These are phyloP conservation scores for Calonectria pseudoreteaudii DNA, from an alignment of 2,329 filamentous ascomycete genomes.

Conservation along the genomic window DNA sequence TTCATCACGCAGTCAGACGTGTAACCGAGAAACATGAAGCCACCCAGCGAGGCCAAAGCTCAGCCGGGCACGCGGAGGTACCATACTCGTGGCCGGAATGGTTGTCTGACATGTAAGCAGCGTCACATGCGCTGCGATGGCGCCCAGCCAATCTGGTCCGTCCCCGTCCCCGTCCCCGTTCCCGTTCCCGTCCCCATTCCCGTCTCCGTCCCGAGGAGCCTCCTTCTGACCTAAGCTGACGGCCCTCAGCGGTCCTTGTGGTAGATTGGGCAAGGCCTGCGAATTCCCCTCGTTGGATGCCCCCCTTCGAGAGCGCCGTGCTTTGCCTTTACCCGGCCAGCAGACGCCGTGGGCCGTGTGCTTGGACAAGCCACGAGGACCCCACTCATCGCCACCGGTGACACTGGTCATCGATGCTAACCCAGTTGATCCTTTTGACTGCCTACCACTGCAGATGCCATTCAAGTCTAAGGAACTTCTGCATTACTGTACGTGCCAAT, in stretches of 20 bases:
- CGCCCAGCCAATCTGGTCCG: conserved; percentile 27
- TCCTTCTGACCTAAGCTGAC: not conserved
- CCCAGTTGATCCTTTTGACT: not conserved
- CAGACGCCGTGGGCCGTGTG: not conserved
- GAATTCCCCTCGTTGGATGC: not conserved
- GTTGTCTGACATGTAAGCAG: conserved; percentile 21
- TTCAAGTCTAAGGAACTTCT: not conserved
- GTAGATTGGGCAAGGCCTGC: not conserved
- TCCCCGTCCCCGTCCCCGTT: too few species aligned
- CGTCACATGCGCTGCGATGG: conserved; percentile 24
- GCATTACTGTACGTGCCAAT: not conserved
- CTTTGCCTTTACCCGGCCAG: not conserved
- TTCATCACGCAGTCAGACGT: not conserved
- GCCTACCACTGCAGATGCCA: not conserved
- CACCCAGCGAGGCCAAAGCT: not conserved
- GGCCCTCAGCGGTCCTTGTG: not conserved
- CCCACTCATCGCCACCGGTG: not conserved
- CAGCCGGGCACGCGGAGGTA: not conserved
- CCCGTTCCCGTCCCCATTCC: too few species aligned
- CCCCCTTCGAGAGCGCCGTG: not conserved
- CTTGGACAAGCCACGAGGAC: not conserved
- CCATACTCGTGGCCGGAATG: conserved; percentile 21
- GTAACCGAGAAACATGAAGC: conserved; percentile 4
- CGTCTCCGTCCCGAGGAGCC: not conserved
- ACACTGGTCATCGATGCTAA: not conserved